These are phyloP conservation scores for Trichoderma atrobrunneum DNA, from an alignment of 2,329 filamentous ascomycete genomes.

Conservation along the genomic window DNA sequence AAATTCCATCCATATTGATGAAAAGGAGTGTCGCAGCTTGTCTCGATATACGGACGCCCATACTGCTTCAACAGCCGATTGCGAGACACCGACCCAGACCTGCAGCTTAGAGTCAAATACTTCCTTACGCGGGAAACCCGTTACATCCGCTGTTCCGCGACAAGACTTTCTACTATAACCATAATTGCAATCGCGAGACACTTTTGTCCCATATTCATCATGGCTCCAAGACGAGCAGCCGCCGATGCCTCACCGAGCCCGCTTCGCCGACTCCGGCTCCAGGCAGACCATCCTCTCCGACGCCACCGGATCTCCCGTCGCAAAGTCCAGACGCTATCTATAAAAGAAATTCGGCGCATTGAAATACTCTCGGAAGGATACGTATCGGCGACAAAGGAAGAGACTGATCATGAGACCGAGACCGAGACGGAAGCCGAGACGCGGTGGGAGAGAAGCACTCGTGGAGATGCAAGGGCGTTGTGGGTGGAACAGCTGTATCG, in stretches of 20 bases:
- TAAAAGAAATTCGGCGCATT: neutral
- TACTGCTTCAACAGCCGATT: neutral
- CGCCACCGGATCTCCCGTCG: neutral
- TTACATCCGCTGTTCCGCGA: neutral
- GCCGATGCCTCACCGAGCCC: slow-evolving; percentile 1
- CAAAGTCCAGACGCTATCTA: neutral
- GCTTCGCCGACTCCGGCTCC: neutral
- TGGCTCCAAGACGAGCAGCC: slow-evolving; percentile 1
- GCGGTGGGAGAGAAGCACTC: slow-evolving; percentile 4
- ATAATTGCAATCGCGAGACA: neutral
- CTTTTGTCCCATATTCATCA: neutral
- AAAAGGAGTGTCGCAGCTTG: neutral
- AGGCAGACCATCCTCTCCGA: neutral
- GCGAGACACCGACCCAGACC: neutral
- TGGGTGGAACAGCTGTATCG: slow-evolving; percentile 75
- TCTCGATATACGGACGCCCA: too few species aligned
- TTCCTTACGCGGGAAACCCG: neutral
- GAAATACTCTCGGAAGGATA: neutral
- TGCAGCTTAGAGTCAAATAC: neutral
- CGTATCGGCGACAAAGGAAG: neutral
- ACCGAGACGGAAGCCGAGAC: slow-evolving; percentile 14
- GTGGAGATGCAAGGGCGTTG: slow-evolving; percentile 14
- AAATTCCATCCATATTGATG: neutral
- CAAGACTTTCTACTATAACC: neutral
- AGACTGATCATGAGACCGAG: slow-evolving; percentile 13